phyloP scores from a whole-genome alignment of 1,284 basidiomycete species.

The Bjerkandera adusta region DNA sequence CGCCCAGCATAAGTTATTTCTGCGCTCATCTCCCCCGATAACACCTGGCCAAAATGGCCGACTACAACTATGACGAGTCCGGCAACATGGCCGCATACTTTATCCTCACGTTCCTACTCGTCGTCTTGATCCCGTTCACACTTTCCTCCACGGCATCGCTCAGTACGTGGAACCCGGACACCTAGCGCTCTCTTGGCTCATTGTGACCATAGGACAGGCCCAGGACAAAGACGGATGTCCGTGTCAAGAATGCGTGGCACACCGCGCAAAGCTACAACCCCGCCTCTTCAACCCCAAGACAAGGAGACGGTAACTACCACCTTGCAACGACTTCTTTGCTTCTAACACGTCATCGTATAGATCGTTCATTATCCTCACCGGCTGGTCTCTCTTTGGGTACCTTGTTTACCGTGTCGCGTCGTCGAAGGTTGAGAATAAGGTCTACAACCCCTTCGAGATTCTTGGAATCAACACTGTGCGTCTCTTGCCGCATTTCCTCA shows the following conservation, averaged over 20 bases:
- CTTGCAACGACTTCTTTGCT: conserved; percentile 7
- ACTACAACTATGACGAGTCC: conserved; percentile 86
- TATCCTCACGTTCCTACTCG: conserved; percentile 79
- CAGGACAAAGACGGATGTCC: conserved; percentile 49
- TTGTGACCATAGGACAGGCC: conserved; percentile 18
- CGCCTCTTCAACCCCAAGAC: conserved; percentile 35
- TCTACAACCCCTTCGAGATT: conserved; percentile 96
- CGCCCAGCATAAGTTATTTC: conserved; percentile 6
- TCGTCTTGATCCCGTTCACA: conserved; percentile 78
- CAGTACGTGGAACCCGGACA: conserved; percentile 33
- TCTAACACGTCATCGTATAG: conserved; percentile 22
- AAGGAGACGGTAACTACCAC: conserved; percentile 26
- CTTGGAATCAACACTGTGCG: conserved; percentile 76
- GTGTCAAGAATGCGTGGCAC: conserved; percentile 63
- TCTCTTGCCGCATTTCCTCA: too few species aligned
- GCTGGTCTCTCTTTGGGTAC: conserved; percentile 77
- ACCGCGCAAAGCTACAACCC: conserved; percentile 47
- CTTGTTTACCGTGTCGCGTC: conserved; percentile 68
- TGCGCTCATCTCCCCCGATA: background rate
- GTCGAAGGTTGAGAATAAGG: conserved; percentile 58
- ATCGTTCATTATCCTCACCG: conserved; percentile 60
- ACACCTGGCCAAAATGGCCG: conserved; percentile 51
- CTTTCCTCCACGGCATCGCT: conserved; percentile 41
- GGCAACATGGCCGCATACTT: conserved; percentile 91
- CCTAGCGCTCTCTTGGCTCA: background rate